Base-by-base conservation (phyloP, 257 asterid genomes). In the Solanum clarkiae region DNA sequence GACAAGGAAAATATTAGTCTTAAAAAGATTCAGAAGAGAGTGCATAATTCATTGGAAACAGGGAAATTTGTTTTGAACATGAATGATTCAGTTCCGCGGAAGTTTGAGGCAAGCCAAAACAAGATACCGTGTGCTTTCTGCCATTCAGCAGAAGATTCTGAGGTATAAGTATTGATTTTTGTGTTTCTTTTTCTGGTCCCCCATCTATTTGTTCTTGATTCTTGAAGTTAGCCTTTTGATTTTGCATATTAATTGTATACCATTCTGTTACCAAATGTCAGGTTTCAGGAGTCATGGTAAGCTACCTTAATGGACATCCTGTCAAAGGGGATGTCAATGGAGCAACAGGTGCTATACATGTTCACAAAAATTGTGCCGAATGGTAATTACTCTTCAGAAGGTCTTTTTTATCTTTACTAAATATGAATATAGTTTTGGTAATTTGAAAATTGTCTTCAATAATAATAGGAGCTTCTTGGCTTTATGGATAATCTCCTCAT, bases 261-360 rank as follows among this genome's bases (percentile, higher is more conserved):
- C 51, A 9, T 56, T 75, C 84, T 16, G 53, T 88, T 63, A 70
- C 86, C 57, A 80, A 88, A 86, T 69, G 84, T 44, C 88, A 95
- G 99, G 94, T 88, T 82, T 92, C 98, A 74, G 99, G 98, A 65
- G 63, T 81, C 88, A 93, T 96, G 94, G 87, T 92, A 90, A 93
- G 92, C 91, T 96, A 92, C 84, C 87, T 90, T 77, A 88, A 91
- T 1, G 97, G 98, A 85, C 90, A 92, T 89, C 88, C 87, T 16
- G 93, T 90, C 74, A 75, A 81, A 29, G 92, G 87, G 22, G 86
- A 86, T 84, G 77, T 75, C 55, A 82, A 60, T 83, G 84, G 90
- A 89, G 87, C 83, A 84, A 84, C 88, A 79, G 84, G 88, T 69
- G 88, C 88, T 86, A 81, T 92, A 84, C 96, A 90, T 45, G 94